A percentile compares a stretch with the other conserved stretches of the same genome.
Evolutionary conservation across 169 alveolate genomes (phyloP).

Genomic region (Plasmodium relictum): DNA sequence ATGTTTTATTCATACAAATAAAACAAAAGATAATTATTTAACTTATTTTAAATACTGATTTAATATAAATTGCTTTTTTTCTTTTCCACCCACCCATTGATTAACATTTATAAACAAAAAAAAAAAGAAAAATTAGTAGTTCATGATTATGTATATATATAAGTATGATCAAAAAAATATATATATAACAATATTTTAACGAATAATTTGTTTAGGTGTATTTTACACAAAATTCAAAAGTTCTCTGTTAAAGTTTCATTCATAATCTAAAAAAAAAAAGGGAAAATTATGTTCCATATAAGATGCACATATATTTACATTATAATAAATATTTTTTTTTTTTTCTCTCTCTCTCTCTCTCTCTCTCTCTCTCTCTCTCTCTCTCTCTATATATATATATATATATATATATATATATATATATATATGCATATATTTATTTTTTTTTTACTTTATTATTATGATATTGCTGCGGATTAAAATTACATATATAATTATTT

Average conservation of each 20-base stretch:
- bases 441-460: slow-evolving; percentile 46
- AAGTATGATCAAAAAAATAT: slow-evolving; percentile 2
- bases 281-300: background rate
- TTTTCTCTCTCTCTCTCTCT: background rate
- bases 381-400: background rate
- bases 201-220: background rate
- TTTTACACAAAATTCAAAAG: slow-evolving; percentile 33
- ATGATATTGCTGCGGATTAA: slow-evolving; percentile 26
- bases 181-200: background rate
- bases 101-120: too few species aligned
- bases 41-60: too few species aligned
- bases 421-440: background rate
- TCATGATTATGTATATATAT: background rate
- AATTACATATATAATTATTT: slow-evolving; percentile 44
- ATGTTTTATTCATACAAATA: too few species aligned
- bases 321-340: too few species aligned
- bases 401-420: background rate
- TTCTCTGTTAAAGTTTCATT: slow-evolving; percentile 46
- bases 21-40: too few species aligned
- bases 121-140: too few species aligned
- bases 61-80: too few species aligned
- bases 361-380: background rate
- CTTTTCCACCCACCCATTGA: too few species aligned
- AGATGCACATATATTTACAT: background rate
- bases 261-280: slow-evolving; percentile 26